Percentiles rank a stretch among this genome's conserved stretches.
Conservation (phyloP, 495 filamentous ascomycete species). For the Xylaria castorea region DNA sequence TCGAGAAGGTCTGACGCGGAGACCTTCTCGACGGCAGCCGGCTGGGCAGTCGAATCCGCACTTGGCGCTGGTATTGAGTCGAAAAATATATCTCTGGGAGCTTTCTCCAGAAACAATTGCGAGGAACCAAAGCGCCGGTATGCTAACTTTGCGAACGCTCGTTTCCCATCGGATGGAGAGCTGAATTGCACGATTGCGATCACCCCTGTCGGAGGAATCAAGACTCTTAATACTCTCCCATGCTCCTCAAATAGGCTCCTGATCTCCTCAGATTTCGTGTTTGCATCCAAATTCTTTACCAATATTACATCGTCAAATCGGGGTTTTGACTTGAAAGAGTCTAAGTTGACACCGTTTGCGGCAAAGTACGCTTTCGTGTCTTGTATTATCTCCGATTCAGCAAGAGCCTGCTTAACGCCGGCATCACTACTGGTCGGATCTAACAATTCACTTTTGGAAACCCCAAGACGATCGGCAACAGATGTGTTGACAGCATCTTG, state of each 20-base stretch:
- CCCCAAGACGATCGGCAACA: conserved; percentile 81
- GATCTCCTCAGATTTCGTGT: conserved; percentile 73
- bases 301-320: conserved; percentile 88
- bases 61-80: conserved; percentile 33
- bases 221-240: conserved; percentile 74
- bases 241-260: conserved; percentile 71
- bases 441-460: conserved; percentile 87
- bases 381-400: conserved; percentile 94
- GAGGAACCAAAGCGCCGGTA: conserved; percentile 92
- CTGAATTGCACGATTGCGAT: conserved; percentile 92
- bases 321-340: conserved; percentile 83
- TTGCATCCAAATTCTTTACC: conserved; percentile 93
- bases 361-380: conserved; percentile 92
- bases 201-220: conserved; percentile 92
- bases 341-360: conserved; percentile 84
- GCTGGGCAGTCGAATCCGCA: not conserved
- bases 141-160: conserved; percentile 81
- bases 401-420: conserved; percentile 94
- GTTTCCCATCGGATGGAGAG: conserved; percentile 74
- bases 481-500: conserved; percentile 96
- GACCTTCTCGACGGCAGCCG: conserved; percentile 46
- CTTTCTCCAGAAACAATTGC: conserved; percentile 92
- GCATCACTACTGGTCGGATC: conserved; percentile 94
- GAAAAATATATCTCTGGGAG: conserved; percentile 80
- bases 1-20: conserved; percentile 61